A percentile compares a stretch with the other conserved stretches of the same genome.
These are phyloP conservation scores for Citeromyces nyonsensis DNA, from an alignment of 805 yeast species.

Conservation along the genomic window DNA sequence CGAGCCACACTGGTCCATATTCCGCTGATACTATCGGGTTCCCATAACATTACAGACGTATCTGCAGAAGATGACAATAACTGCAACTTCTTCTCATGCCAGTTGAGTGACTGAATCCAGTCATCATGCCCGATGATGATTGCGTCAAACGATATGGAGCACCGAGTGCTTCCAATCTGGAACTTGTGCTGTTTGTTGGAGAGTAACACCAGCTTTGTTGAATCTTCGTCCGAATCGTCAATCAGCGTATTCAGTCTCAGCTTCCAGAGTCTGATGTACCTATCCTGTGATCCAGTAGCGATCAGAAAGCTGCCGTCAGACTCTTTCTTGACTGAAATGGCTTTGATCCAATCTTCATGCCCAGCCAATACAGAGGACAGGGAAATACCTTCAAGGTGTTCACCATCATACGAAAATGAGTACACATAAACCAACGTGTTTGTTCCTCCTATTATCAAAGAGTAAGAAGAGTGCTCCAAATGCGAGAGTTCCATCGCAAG, in stretches of 20 bases:
- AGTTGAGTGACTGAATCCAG: slow-evolving; percentile 77
- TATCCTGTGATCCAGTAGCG: slow-evolving; percentile 88
- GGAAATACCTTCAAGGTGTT: slow-evolving; percentile 9
- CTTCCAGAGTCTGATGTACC: slow-evolving; percentile 86
- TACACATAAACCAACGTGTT: slow-evolving; percentile 35
- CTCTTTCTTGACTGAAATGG: slow-evolving; percentile 41
- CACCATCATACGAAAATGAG: slow-evolving; percentile 17
- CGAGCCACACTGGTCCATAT: slow-evolving; percentile 77
- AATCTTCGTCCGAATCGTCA: slow-evolving; percentile 34
- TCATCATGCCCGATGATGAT: slow-evolving; percentile 96
- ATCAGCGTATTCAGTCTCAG: slow-evolving; percentile 37
- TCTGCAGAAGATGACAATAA: slow-evolving; percentile 84
- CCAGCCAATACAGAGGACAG: slow-evolving; percentile 54
- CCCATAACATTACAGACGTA: slow-evolving; percentile 88
- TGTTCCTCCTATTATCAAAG: slow-evolving; percentile 68
- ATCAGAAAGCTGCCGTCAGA: slow-evolving; percentile 39
- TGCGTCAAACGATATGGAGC: slow-evolving; percentile 74
- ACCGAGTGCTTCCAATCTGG: slow-evolving; percentile 18
- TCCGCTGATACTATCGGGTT: slow-evolving; percentile 73
- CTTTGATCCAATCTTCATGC: slow-evolving; percentile 93
- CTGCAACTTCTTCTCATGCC: slow-evolving; percentile 56
- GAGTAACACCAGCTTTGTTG: slow-evolving; percentile 31
- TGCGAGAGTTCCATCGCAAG: slow-evolving; percentile 19
- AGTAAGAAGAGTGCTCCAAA: slow-evolving; percentile 16
- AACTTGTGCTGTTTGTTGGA: slow-evolving; percentile 66